Evolutionary conservation across 768 basidiomycete species (phyloP).

Genomic region (Serpula lacrymans): DNA sequence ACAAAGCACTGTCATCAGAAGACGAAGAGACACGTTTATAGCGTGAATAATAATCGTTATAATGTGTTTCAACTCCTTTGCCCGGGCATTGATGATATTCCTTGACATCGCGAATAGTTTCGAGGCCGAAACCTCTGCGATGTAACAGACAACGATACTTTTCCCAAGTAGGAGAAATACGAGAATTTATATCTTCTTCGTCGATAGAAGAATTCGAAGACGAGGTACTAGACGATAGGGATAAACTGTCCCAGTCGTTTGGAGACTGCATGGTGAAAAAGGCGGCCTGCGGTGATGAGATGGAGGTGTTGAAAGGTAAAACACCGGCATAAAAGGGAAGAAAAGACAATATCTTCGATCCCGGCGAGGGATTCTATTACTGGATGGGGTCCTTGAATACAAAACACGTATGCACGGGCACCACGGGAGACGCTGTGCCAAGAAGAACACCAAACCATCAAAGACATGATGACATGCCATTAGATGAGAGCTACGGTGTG

Average conservation of each 20-base stretch:
- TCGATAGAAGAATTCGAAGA: constrained; percentile 51
- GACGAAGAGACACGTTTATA: constrained; percentile 30
- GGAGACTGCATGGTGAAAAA: constrained; percentile 74
- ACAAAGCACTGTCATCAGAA: constrained; percentile 57
- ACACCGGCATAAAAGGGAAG: neutral
- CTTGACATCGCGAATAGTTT: constrained; percentile 67
- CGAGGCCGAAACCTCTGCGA: constrained; percentile 56
- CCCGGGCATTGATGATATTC: constrained; percentile 45
- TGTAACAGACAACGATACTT: constrained; percentile 47
- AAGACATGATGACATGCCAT: too few relatives aligned
- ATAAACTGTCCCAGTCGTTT: constrained; percentile 36
- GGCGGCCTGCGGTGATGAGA: constrained; percentile 18
- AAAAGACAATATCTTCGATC: neutral
- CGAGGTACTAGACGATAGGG: constrained; percentile 33
- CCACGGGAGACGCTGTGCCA: too few relatives aligned
- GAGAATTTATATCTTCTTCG: constrained; percentile 48
- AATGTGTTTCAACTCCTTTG: constrained; percentile 12
- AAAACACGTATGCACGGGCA: neutral
- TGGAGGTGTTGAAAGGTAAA: neutral
- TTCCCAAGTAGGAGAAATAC: constrained; percentile 61
- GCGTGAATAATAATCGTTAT: constrained; percentile 22
- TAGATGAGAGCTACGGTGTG: too few relatives aligned
- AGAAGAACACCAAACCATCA: too few relatives aligned
- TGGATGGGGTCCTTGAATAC: constrained; percentile 2
- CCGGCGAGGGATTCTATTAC: constrained; percentile 4